A percentile compares a stretch with the other conserved stretches of the same genome.
Evolutionary conservation across 257 asterid species (phyloP).

Genomic region (Lycium ferocissimum): DNA sequence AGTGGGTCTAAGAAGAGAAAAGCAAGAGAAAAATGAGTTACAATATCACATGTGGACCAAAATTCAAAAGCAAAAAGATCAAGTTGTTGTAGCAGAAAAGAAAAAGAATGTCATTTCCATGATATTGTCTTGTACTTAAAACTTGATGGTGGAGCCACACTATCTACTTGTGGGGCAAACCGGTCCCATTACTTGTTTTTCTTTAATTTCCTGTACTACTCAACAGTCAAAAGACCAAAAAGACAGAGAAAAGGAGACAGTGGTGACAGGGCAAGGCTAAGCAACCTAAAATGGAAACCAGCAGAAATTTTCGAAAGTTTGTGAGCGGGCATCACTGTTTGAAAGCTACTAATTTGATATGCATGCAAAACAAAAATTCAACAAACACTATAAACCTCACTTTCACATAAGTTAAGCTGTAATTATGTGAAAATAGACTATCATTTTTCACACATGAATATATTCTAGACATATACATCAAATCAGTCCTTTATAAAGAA

Average conservation of each 20-base stretch:
- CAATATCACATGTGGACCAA: constrained; percentile 17
- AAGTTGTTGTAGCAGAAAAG: not conserved
- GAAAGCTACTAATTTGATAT: constrained; percentile 9
- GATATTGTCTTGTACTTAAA: not conserved
- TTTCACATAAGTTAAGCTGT: not conserved
- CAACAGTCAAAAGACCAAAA: not conserved
- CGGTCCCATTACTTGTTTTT: not conserved
- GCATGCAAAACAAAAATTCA: constrained; percentile 11
- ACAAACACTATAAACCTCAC: not conserved
- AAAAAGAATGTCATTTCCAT: not conserved
- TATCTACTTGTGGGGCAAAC: not conserved
- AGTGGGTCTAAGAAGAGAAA: not conserved
- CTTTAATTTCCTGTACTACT: not conserved
- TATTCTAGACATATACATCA: not conserved
- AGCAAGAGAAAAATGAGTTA: not conserved
- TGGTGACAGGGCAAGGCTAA: not conserved
- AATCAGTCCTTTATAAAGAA: not conserved
- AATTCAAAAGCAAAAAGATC: constrained; percentile 15
- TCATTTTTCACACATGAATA: not conserved
- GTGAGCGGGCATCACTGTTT: not conserved
- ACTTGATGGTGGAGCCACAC: constrained; percentile 24
- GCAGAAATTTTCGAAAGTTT: not conserved
- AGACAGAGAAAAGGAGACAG: not conserved
- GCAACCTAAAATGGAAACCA: constrained; percentile 12
- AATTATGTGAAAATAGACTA: not conserved